Evolutionary conservation across 306 rosid species (phyloP).

Genomic region (Argentina anserina): DNA sequence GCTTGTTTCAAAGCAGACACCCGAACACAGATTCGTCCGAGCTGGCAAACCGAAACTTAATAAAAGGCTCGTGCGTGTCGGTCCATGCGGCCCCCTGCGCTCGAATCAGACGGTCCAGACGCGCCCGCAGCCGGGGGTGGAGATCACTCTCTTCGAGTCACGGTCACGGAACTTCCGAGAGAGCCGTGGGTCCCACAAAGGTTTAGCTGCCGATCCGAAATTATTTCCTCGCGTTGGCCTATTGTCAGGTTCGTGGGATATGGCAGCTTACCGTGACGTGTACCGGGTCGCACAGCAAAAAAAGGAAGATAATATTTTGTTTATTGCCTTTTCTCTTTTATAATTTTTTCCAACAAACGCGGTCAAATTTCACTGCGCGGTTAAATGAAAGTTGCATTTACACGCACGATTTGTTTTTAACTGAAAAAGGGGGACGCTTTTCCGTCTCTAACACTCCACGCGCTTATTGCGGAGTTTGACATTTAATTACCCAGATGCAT

Average conservation of each 20-base stretch:
- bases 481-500: conserved; percentile 12
- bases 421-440: not conserved
- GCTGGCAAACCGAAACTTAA: conserved; percentile 76
- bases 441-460: conserved; percentile 38
- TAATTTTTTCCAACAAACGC: not conserved
- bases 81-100: conserved; percentile 11
- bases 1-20: conserved; percentile 1
- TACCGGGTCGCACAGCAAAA: conserved; percentile 34
- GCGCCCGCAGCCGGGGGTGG: conserved; percentile 37
- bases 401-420: not conserved
- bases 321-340: not conserved
- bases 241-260: conserved; percentile 84
- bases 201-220: conserved; percentile 68
- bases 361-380: conserved; percentile 37
- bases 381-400: not conserved
- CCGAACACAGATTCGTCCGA: conserved; percentile 44
- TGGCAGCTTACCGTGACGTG: conserved; percentile 55
- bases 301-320: not conserved
- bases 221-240: conserved; percentile 64
- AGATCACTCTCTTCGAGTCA: conserved; percentile 40
- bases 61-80: conserved; percentile 43
- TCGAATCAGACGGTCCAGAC: conserved; percentile 7
- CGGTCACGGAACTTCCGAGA: conserved; percentile 96
- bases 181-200: conserved; percentile 48
- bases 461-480: conserved; percentile 28